Evolutionary conservation across 805 yeast species (phyloP), one percentile per base, ranked within the genome.

Genomic region (Cyberlindnera maclurae): DNA sequence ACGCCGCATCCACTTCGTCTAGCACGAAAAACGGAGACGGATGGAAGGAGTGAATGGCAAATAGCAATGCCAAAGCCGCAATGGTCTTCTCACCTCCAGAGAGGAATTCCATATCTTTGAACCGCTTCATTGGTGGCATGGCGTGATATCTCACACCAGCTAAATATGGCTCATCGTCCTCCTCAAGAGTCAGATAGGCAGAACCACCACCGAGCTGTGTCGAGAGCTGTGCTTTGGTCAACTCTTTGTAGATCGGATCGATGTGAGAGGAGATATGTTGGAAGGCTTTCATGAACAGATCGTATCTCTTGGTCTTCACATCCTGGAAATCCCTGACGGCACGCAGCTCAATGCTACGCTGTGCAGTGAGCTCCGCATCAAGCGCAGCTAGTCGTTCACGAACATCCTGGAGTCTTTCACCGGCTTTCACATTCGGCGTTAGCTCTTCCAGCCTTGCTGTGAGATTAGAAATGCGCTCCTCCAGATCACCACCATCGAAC

Each of bases 1-100:
- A 71, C 0, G 97, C 97, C 0, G 98, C 97, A 63, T 93, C 98
- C n/a, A 93, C 88, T 62, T 93, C 98, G 59, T 93, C 98, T 31
- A 93, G 65, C 0, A 93, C 95, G 57, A 93, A 90, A 57, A 93
- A 93, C 26, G 98, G 98, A 1, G 96, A 82, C 3, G 97, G 97
- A 37, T 81, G 90, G 61, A 67, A 83, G 0, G 94, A 79, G 57
- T 93, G 97, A 31, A 89, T 77, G 0, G 97, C 89, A 64, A 93
- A 93, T 34, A 93, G 60, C 45, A 93, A 65, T 0, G 97, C 97
- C 46, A 93, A 64, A 0, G 98, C 98, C 2, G 98, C 98, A 58
- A 93, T 81, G 2, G 97, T 85, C 57, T 89, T 88, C 57, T 93
- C 98, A 39, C 98, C 98, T 38, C 98, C 98, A 1, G 96, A 87